phyloP scores from a whole-genome alignment of 176 grass and related monocot genomes.

The Calamus simplicifolius region DNA sequence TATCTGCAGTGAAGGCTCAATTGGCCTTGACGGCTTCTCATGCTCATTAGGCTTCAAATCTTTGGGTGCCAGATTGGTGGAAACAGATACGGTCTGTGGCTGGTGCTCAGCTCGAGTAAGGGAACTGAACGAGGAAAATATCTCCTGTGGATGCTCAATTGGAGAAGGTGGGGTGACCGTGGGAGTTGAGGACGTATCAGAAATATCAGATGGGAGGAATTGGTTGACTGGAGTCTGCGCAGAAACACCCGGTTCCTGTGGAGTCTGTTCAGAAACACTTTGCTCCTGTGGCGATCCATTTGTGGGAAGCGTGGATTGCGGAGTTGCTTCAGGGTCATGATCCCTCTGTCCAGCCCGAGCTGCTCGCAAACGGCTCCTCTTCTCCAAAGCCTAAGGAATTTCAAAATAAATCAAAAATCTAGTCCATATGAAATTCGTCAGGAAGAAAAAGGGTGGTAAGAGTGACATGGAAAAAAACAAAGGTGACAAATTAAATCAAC shows the following conservation, averaged over 20 bases:
- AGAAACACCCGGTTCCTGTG: constrained; percentile 4
- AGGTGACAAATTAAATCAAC: too few species aligned
- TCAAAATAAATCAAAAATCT: too few species aligned
- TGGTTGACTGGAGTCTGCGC: constrained; percentile 10
- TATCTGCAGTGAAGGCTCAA: neutral
- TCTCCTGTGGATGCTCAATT: constrained; percentile 1
- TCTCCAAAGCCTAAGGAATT: constrained; percentile 35
- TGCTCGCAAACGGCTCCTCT: constrained; percentile 23
- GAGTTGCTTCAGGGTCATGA: constrained; percentile 20
- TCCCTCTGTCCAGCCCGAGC: constrained; percentile 18
- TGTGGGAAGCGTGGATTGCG: constrained; percentile 14
- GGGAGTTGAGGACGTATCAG: constrained; percentile 25
- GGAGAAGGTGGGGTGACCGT: constrained; percentile 12
- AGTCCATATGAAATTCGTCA: too few species aligned
- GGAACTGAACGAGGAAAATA: too few species aligned
- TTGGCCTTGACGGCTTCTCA: too few species aligned
- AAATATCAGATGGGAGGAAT: constrained; percentile 9
- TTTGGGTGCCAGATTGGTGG: too few species aligned
- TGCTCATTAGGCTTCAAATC: too few species aligned
- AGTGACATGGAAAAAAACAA: too few species aligned
- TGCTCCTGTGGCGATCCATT: constrained; percentile 21
- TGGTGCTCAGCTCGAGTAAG: too few species aligned
- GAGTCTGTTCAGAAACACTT: neutral
- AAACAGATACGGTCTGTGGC: too few species aligned
- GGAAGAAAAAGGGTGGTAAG: too few species aligned